phyloP scores from a whole-genome alignment of 2,329 filamentous ascomycete species.

The Nothomitra cinnamomea region DNA sequence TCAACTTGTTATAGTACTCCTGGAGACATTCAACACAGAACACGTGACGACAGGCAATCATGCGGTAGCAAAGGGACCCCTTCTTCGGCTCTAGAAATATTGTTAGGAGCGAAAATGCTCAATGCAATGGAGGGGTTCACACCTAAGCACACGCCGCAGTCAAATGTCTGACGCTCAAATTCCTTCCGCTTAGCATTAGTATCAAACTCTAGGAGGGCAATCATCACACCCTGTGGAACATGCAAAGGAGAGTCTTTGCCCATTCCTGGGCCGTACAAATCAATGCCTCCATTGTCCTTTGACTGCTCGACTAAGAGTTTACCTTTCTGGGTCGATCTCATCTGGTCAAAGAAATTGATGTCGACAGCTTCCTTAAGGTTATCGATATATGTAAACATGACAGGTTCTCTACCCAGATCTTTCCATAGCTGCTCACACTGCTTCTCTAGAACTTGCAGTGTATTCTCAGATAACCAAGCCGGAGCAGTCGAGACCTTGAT shows the following conservation, averaged over 20 bases:
- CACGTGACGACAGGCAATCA: slow-evolving; percentile 74
- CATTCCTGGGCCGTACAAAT: slow-evolving; percentile 26
- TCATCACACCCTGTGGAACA: slow-evolving; percentile 37
- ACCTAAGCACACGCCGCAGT: slow-evolving; percentile 52
- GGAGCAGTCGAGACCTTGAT: slow-evolving; percentile 36
- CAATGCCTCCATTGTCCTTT: slow-evolving; percentile 32
- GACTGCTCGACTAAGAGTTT: too few relatives aligned
- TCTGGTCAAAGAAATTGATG: neutral
- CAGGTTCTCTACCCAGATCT: slow-evolving; percentile 39
- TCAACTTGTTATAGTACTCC: slow-evolving; percentile 79
- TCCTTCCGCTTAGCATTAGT: slow-evolving; percentile 52
- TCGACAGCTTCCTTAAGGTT: slow-evolving; percentile 42
- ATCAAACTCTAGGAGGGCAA: slow-evolving; percentile 63
- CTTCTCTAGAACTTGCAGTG: slow-evolving; percentile 32
- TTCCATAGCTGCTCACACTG: slow-evolving; percentile 42
- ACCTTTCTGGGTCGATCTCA: too few relatives aligned
- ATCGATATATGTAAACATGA: slow-evolving; percentile 47
- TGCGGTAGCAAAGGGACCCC: slow-evolving; percentile 60
- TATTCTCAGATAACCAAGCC: slow-evolving; percentile 36
- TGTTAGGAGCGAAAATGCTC: neutral
- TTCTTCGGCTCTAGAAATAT: slow-evolving; percentile 64
- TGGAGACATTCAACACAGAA: slow-evolving; percentile 80
- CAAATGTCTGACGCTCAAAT: slow-evolving; percentile 72
- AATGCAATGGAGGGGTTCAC: neutral
- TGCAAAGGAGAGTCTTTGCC: slow-evolving; percentile 28